Percentiles rank a stretch among this genome's conserved stretches.
Evolutionary conservation across 768 basidiomycete genomes (phyloP).

Genomic region (Agaricus blazei): DNA sequence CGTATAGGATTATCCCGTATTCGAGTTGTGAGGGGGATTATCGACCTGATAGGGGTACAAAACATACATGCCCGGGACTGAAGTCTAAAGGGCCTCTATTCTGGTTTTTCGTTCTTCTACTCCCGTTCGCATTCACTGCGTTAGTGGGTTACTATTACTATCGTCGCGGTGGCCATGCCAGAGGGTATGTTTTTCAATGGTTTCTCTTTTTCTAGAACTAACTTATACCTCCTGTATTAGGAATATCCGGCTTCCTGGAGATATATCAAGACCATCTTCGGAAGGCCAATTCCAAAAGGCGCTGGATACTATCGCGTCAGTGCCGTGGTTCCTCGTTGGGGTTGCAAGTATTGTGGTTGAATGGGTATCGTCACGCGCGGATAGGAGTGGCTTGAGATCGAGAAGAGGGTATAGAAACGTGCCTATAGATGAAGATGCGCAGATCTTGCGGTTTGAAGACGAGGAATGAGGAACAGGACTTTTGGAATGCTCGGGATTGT

Average conservation of each 20-base stretch:
- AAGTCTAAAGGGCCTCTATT: slow-evolving; percentile 69
- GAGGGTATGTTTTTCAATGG: slow-evolving; percentile 53
- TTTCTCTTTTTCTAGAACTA: slow-evolving; percentile 8
- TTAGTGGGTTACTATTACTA: slow-evolving; percentile 82
- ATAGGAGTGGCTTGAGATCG: slow-evolving; percentile 35
- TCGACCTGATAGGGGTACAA: slow-evolving; percentile 69
- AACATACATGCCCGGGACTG: slow-evolving; percentile 81
- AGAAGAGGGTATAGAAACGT: slow-evolving; percentile 72
- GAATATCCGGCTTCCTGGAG: slow-evolving; percentile 74
- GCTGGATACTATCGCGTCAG: slow-evolving; percentile 73
- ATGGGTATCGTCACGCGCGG: slow-evolving; percentile 48
- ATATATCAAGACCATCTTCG: background rate
- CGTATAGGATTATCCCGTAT: slow-evolving; percentile 86
- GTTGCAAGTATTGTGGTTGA: slow-evolving; percentile 70
- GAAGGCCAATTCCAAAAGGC: slow-evolving; percentile 11
- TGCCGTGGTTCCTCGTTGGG: slow-evolving; percentile 89
- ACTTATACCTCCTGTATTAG: slow-evolving; percentile 29
- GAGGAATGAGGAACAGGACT: slow-evolving; percentile 38
- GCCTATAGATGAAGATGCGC: slow-evolving; percentile 85
- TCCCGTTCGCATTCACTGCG: slow-evolving; percentile 76
- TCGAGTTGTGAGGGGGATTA: slow-evolving; percentile 81
- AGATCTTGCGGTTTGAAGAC: slow-evolving; percentile 80
- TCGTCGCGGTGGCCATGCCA: slow-evolving; percentile 60
- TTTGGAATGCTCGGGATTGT: background rate
- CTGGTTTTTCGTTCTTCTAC: slow-evolving; percentile 73